Evolutionary conservation across 768 basidiomycete genomes (phyloP).

Genomic region (Termitomyces sp.): DNA sequence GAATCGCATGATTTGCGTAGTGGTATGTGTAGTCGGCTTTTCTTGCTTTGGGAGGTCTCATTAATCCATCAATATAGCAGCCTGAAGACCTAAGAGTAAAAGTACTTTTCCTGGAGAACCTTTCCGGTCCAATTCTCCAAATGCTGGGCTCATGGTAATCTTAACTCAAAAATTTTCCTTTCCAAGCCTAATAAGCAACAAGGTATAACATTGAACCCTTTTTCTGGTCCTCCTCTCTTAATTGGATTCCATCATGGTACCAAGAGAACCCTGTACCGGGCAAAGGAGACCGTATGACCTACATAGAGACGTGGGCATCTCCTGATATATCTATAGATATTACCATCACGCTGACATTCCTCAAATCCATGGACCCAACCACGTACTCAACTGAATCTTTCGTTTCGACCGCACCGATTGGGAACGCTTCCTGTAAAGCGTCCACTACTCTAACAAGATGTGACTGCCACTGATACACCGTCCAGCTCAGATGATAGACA

Average conservation of each 20-base stretch:
- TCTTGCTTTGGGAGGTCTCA: not conserved
- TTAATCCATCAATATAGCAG: conserved; percentile 15
- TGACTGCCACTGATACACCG: not conserved
- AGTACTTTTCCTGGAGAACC: conserved; percentile 45
- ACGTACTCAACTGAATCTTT: conserved; percentile 1
- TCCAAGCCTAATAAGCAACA: not conserved
- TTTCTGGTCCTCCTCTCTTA: conserved; percentile 59
- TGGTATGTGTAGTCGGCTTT: conserved; percentile 23
- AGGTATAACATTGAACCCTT: conserved; percentile 62
- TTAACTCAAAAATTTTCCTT: not conserved
- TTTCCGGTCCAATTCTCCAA: conserved; percentile 47
- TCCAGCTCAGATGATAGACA: conserved; percentile 30
- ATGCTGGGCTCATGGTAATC: conserved; percentile 55
- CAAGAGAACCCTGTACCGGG: conserved; percentile 38
- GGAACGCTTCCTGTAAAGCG: conserved; percentile 8
- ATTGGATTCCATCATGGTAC: conserved; percentile 65
- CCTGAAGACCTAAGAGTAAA: conserved; percentile 36
- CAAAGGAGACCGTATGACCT: conserved; percentile 45
- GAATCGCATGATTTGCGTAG: conserved; percentile 23
- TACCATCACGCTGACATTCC: conserved; percentile 50
- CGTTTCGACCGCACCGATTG: conserved; percentile 1
- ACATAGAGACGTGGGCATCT: not conserved
- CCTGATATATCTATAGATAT: conserved; percentile 35
- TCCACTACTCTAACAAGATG: not conserved
- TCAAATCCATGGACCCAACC: conserved; percentile 33